These are phyloP conservation scores for Fimicolochytrium jonesii DNA, from an alignment of 192 early-diverging fungal species.

Conservation along the genomic window DNA sequence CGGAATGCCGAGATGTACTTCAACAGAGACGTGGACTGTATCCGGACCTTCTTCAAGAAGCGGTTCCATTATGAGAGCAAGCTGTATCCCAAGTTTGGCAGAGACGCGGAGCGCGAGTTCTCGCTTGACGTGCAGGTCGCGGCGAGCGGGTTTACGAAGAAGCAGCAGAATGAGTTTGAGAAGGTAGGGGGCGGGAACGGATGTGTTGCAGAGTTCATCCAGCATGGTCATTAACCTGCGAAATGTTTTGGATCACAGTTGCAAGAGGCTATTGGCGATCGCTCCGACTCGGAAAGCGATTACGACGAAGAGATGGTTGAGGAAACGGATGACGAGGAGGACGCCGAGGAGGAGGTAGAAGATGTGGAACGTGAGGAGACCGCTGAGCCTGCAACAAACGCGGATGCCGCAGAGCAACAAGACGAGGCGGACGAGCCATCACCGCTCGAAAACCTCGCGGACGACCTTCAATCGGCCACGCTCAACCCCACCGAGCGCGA, in stretches of 20 bases:
- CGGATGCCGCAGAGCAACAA: slow-evolving; percentile 23
- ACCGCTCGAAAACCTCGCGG: not conserved
- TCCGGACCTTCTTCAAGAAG: slow-evolving; percentile 85
- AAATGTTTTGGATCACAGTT: not conserved
- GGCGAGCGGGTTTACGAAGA: slow-evolving; percentile 92
- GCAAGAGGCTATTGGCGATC: slow-evolving; percentile 13
- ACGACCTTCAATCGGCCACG: not conserved
- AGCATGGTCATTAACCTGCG: too few species aligned
- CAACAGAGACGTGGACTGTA: slow-evolving; percentile 98
- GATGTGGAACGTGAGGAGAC: slow-evolving; percentile 32
- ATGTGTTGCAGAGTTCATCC: not conserved
- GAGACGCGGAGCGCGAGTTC: slow-evolving; percentile 79
- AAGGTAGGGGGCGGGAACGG: slow-evolving; percentile 38
- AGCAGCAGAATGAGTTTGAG: slow-evolving; percentile 87
- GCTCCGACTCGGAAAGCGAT: not conserved
- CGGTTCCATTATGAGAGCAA: slow-evolving; percentile 88
- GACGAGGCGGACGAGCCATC: slow-evolving; percentile 3
- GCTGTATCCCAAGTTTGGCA: slow-evolving; percentile 85
- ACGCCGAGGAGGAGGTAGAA: slow-evolving; percentile 25
- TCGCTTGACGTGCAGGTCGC: slow-evolving; percentile 92
- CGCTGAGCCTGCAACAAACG: slow-evolving; percentile 5
- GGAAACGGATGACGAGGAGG: slow-evolving; percentile 33
- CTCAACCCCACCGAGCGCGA: not conserved
- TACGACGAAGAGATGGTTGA: slow-evolving; percentile 31
- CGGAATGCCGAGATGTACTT: slow-evolving; percentile 96